Conservation (phyloP, 192 early-diverging fungal genomes). For the Coemansia sp. region DNA sequence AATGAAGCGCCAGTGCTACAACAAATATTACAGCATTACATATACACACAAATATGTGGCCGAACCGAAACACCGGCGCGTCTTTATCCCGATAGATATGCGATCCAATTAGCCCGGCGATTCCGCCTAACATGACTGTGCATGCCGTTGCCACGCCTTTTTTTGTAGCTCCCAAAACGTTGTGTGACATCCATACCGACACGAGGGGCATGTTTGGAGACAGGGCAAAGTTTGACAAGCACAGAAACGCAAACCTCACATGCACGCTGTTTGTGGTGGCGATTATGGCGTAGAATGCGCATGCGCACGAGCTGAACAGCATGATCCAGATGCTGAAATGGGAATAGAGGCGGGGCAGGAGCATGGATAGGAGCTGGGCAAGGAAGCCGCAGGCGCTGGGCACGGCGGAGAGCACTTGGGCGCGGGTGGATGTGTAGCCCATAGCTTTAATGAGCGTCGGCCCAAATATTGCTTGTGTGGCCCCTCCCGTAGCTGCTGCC, state of each 20-base stretch:
- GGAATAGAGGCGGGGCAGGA: slow-evolving; percentile 24
- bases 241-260: slow-evolving; percentile 36
- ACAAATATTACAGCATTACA: slow-evolving; percentile 43
- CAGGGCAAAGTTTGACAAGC: slow-evolving; percentile 45
- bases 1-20: slow-evolving; percentile 20
- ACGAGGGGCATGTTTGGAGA: slow-evolving; percentile 51
- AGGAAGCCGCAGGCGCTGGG: slow-evolving; percentile 49
- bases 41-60: slow-evolving; percentile 45
- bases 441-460: slow-evolving; percentile 40
- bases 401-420: slow-evolving; percentile 39
- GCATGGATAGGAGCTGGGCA: slow-evolving; percentile 37
- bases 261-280: slow-evolving; percentile 27
- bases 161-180: slow-evolving; percentile 58
- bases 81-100: slow-evolving; percentile 59
- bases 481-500: slow-evolving; percentile 39
- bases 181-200: slow-evolving; percentile 59
- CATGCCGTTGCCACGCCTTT: slow-evolving; percentile 54
- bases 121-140: slow-evolving; percentile 53
- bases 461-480: slow-evolving; percentile 50
- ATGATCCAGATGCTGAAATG: slow-evolving; percentile 51
- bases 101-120: slow-evolving; percentile 56
- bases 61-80: slow-evolving; percentile 52
- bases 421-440: slow-evolving; percentile 47
- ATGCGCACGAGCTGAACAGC: slow-evolving; percentile 48
- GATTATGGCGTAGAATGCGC: slow-evolving; percentile 55